Evolutionary conservation across 257 asterid species (phyloP), one percentile per base, ranked within the genome.

Genomic region (Pogostemon cablin): DNA sequence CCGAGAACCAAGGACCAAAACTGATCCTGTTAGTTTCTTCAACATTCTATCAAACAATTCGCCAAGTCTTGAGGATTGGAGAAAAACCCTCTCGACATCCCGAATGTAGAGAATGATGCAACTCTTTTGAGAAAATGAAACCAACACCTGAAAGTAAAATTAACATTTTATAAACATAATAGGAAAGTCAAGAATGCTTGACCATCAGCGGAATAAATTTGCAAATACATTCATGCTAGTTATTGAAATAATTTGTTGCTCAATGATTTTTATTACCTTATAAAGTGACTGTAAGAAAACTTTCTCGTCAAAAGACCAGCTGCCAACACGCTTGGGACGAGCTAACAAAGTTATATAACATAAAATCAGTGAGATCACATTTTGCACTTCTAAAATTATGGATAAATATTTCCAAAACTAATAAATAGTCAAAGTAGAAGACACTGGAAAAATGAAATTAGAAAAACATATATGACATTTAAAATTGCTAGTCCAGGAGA

Each of bases 1-100:
- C n/a, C 91, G 87, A 49, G 99, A 95, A 47, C 99, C 99, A 5
- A 95, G 96, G 66, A 95, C 95, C 80, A 95, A 64, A 58, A 91
- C 67, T 3, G 96, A 75, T 73, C 99, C 99, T 3, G 97, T 78
- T 76, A 95, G 71, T 75, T 84, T 89, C 80, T 86, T 91, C 78
- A 95, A 78, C 93, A 91, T 83, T 80, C 81, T 80, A 2, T 88
- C 86, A 40, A 89, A 86, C 65, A 89, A 73, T 75, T 81, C 88
- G 85, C 82, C 73, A 2, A 90, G 75, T 77, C 93, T 79, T 40
- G 92, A 67, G 50, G 95, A 84, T 57, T 85, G 90, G 69, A 76
- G 87, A 79, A 91, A 78, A 42, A 83, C 80, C 59, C 81, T 83
- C 40, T 95, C 99, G 8, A 86, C 95, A 72, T 91, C 98, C 81